A percentile compares a stretch with the other conserved stretches of the same genome.
Conservation (phyloP, 805 yeast species). For the Barnettozyma pratensis region DNA sequence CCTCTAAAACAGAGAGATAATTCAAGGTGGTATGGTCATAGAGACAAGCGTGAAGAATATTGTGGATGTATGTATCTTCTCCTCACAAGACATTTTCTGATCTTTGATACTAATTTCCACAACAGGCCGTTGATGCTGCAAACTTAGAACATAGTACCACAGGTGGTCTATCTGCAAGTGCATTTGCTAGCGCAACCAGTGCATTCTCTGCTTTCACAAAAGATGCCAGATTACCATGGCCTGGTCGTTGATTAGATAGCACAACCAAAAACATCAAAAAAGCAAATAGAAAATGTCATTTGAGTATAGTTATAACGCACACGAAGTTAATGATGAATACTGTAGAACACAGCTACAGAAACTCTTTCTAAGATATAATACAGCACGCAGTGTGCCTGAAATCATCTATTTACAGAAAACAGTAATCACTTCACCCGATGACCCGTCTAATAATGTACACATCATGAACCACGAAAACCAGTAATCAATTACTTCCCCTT, state of each 20-base stretch:
- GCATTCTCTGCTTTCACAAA: constrained; percentile 23
- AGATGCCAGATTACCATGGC: constrained; percentile 26
- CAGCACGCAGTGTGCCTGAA: no score
- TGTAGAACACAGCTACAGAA: no score
- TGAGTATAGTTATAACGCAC: no score
- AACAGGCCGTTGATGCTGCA: constrained; percentile 64
- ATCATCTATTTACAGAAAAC: not conserved
- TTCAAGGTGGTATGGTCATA: constrained; percentile 97
- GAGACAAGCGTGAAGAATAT: constrained; percentile 82
- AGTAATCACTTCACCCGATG: not conserved
- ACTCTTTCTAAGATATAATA: no score
- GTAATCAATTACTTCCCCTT: not conserved
- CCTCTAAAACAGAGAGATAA: constrained; percentile 50
- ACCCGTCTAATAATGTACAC: not conserved
- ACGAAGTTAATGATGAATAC: no score
- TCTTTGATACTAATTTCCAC: not conserved
- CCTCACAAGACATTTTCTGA: not conserved
- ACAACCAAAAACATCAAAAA: no score
- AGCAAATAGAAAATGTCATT: no score
- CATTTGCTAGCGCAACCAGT: constrained; percentile 27
- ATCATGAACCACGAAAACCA: not conserved
- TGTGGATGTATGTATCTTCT: constrained; percentile 42
- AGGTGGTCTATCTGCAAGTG: constrained; percentile 23
- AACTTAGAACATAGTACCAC: constrained; percentile 17
- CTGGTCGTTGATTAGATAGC: constrained; percentile 13